Evolutionary conservation across 2,329 filamentous ascomycete species (phyloP).

Genomic region (Daldinia sp.): DNA sequence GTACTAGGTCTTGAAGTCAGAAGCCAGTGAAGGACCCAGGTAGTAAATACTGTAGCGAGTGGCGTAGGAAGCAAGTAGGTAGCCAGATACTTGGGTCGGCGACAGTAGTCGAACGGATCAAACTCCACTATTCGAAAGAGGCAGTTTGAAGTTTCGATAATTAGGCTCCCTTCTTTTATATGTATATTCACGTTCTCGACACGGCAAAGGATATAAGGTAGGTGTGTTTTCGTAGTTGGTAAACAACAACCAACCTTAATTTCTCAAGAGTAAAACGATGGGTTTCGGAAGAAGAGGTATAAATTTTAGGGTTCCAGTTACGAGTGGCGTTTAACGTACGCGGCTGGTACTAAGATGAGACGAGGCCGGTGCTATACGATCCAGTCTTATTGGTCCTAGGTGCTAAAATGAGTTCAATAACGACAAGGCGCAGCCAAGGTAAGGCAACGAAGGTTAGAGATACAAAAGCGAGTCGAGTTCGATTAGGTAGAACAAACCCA

Average conservation of each 20-base stretch:
- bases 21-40: neutral
- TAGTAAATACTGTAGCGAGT: too few relatives aligned
- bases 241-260: neutral
- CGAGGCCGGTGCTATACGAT: conserved; percentile 1
- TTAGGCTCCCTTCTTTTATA: too few relatives aligned
- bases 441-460: conserved; percentile 1
- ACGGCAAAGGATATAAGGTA: conserved; percentile 16
- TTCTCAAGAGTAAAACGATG: conserved; percentile 8
- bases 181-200: conserved; percentile 10
- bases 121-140: conserved; percentile 32
- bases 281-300: conserved; percentile 9
- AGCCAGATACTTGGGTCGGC: conserved; percentile 5
- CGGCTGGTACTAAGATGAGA: conserved; percentile 8
- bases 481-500: conserved; percentile 3
- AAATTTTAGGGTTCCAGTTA: neutral
- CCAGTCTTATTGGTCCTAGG: neutral
- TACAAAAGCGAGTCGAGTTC: neutral
- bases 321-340: conserved; percentile 4
- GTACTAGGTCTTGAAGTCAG: conserved; percentile 8
- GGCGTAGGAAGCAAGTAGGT: neutral
- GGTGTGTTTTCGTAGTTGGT: neutral
- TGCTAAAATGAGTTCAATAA: conserved; percentile 6
- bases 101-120: conserved; percentile 26
- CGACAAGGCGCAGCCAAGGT: conserved; percentile 16
- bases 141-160: too few relatives aligned